Evolutionary conservation across 2,329 filamentous ascomycete species (phyloP), one percentile per base, ranked within the genome.

Genomic region (Colletotrichum tamarilloi): DNA sequence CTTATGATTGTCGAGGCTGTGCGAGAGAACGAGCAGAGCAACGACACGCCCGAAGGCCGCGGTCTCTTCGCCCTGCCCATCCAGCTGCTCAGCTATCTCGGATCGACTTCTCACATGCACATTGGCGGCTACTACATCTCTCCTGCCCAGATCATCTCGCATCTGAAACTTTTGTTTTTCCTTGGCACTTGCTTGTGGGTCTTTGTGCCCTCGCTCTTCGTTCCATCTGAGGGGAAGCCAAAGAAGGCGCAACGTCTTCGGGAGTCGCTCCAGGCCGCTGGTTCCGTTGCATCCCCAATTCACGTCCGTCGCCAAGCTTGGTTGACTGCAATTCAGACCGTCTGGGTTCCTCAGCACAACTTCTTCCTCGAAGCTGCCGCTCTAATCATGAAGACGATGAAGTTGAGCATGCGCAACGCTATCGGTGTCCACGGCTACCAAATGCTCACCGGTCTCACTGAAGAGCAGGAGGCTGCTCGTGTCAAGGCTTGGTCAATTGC

Each of bases 401-500:
- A 97, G 82, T 92, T 97, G 64, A 94, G 94, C 77, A 81, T 95
- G 66, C 91, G 94, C 58, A 95, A 95, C 76, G 81, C 94, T 0
- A 90, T 98, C 74, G 95, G 96, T 52, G 88, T 92, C 76, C 89
- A 92, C 32, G 87, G 92, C 11, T 98, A 97, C 80, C 92, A 95
- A 69, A 88, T 91, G 79, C 84, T 97, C 52, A 96, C 94, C 2
- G 94, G 95, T 0, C 90, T 93, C 60, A 96, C 93, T 1, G 91
- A 93, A 76, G 95, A 98, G 71, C 92, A 97, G 81, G 96, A 98
- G 81, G 90, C 89, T 64, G 95, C 94, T 7, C 91, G 96, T 32
- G 89, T 97, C 78, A 97, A 97, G 84, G 94, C 95, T 0, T 98
- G 96, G 96, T 90, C 93, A 42, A 98, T 98, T 78, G 95, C 95